phyloP scores from a whole-genome alignment of 83 land plant genomes.

The Thuja plicata region DNA sequence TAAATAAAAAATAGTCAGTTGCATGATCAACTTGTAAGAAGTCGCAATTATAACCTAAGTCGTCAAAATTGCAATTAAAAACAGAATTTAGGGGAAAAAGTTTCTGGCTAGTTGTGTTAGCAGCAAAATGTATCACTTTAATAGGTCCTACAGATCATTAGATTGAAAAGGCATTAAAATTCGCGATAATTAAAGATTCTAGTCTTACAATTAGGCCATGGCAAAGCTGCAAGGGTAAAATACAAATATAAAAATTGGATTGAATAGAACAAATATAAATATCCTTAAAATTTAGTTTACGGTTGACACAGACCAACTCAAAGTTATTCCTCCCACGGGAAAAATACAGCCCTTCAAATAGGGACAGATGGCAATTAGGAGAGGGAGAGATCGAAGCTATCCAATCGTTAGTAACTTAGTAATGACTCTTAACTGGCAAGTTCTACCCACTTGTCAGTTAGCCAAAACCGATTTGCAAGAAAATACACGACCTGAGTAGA shows the following conservation, averaged over 20 bases:
- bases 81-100: not conserved
- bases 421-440: not conserved
- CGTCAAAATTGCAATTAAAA: too few relatives aligned
- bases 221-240: not conserved
- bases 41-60: too few relatives aligned
- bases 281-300: not conserved
- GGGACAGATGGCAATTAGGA: not conserved
- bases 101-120: not conserved
- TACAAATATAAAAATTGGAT: too few relatives aligned
- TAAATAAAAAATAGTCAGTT: not conserved
- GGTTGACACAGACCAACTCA: not conserved
- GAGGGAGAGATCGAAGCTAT: too few relatives aligned
- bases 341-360: not conserved
- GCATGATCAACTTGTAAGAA: not conserved
- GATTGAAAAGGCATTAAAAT: not conserved
- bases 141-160: not conserved
- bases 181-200: not conserved
- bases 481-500: not conserved
- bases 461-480: not conserved
- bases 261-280: too few relatives aligned
- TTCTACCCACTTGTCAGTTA: not conserved
- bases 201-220: not conserved
- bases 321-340: not conserved
- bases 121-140: not conserved
- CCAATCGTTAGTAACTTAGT: too few relatives aligned